phyloP scores from a whole-genome alignment of 2,329 filamentous ascomycete species.

The Trichoderma guizhouense region DNA sequence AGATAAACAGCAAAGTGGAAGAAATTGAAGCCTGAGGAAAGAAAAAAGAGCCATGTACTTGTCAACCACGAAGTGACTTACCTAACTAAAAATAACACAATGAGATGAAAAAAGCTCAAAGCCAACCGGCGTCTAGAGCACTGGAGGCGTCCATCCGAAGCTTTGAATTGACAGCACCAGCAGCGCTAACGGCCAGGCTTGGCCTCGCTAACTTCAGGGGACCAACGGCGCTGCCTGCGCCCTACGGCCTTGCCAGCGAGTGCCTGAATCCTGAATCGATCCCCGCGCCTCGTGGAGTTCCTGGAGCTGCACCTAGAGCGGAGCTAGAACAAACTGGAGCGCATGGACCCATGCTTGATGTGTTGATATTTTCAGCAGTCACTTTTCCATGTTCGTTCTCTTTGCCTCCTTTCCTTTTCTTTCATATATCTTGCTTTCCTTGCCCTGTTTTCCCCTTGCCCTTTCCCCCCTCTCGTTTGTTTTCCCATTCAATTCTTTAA shows the following conservation, averaged over 20 bases:
- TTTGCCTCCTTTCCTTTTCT: neutral
- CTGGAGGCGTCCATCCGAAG: neutral
- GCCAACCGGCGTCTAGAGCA: neutral
- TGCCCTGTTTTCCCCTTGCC: neutral
- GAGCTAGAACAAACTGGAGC: slow-evolving; percentile 1
- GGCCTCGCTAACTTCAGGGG: neutral
- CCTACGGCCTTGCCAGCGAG: neutral
- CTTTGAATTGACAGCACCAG: neutral
- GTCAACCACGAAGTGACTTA: neutral
- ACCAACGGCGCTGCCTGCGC: neutral
- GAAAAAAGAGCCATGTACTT: neutral
- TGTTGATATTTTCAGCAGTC: slow-evolving; percentile 5
- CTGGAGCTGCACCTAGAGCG: slow-evolving; percentile 6
- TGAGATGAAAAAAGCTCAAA: neutral
- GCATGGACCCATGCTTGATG: neutral
- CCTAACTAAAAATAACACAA: neutral
- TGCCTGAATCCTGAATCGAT: slow-evolving; percentile 6
- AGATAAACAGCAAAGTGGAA: neutral
- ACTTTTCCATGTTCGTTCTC: neutral
- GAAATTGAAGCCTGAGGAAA: neutral
- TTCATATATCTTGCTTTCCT: neutral
- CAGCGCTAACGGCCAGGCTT: neutral
- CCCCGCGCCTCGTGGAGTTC: slow-evolving; percentile 8
- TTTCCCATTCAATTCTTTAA: neutral
- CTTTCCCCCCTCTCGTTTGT: neutral